These are phyloP conservation scores for Mycena maculata DNA, from an alignment of 768 basidiomycete species.

Conservation along the genomic window DNA sequence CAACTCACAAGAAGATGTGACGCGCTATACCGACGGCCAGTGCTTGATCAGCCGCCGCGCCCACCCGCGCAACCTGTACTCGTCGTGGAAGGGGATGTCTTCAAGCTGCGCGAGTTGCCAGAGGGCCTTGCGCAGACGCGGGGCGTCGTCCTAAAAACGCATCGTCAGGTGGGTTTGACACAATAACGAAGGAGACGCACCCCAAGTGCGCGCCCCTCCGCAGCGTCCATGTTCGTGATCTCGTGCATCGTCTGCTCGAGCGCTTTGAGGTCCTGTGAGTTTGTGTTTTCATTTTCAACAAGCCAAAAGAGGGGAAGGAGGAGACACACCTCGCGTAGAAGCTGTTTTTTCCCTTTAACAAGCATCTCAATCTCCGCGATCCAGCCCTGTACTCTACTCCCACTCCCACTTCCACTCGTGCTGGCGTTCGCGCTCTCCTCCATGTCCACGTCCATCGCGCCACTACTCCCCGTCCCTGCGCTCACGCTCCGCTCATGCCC, in stretches of 20 bases:
- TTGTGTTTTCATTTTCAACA: background rate
- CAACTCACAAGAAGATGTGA: too few species aligned
- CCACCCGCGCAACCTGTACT: slow-evolving; percentile 7
- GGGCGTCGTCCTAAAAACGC: slow-evolving; percentile 11
- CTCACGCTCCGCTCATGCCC: background rate
- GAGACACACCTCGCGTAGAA: slow-evolving; percentile 23
- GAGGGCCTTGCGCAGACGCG: slow-evolving; percentile 21
- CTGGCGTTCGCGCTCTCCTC: background rate
- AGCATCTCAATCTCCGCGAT: slow-evolving; percentile 22
- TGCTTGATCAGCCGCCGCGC: slow-evolving; percentile 12
- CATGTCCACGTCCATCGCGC: slow-evolving; percentile 2
- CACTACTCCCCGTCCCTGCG: background rate
- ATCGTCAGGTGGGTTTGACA: too few species aligned
- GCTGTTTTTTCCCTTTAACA: slow-evolving; percentile 22
- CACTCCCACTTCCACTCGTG: background rate
- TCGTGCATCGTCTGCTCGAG: slow-evolving; percentile 11
- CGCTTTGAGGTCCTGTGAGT: slow-evolving; percentile 8
- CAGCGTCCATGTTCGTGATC: slow-evolving; percentile 18
- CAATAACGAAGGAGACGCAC: background rate
- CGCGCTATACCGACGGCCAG: slow-evolving; percentile 27
- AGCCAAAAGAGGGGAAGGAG: too few species aligned
- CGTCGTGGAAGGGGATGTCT: slow-evolving; percentile 35
- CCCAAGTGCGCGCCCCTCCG: slow-evolving; percentile 16
- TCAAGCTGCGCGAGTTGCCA: slow-evolving; percentile 22
- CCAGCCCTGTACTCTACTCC: slow-evolving; percentile 8